Conservation (phyloP, 1,284 basidiomycete genomes). For the Ceratobasidium sp. region DNA sequence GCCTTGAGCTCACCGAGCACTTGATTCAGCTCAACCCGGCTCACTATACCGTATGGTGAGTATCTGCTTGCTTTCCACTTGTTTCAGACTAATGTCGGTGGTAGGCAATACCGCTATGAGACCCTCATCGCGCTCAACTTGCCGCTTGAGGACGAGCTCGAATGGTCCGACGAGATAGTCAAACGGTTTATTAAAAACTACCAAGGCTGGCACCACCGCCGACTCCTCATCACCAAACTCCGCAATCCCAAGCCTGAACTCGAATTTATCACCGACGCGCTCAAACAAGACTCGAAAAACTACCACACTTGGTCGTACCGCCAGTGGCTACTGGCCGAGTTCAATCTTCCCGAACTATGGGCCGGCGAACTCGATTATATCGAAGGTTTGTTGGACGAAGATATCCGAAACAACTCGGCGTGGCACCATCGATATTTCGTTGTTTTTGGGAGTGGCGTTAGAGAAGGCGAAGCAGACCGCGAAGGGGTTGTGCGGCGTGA, state of each 20-base stretch:
- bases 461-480: slow-evolving; percentile 70
- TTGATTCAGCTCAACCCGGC: slow-evolving; percentile 91
- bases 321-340: slow-evolving; percentile 90
- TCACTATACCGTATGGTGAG: slow-evolving; percentile 93
- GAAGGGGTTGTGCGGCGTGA: slow-evolving; percentile 73
- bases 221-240: slow-evolving; percentile 71
- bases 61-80: neutral
- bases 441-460: slow-evolving; percentile 77
- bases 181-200: slow-evolving; percentile 89
- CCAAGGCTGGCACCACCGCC: slow-evolving; percentile 97
- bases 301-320: slow-evolving; percentile 97
- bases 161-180: slow-evolving; percentile 86
- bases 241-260: slow-evolving; percentile 75
- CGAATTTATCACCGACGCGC: slow-evolving; percentile 77
- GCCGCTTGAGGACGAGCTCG: slow-evolving; percentile 80
- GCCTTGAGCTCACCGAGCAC: slow-evolving; percentile 84
- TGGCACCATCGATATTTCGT: slow-evolving; percentile 99
- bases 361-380: slow-evolving; percentile 80
- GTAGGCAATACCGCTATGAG: slow-evolving; percentile 92
- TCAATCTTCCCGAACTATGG: slow-evolving; percentile 81
- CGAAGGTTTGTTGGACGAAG: slow-evolving; percentile 78
- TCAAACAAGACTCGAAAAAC: slow-evolving; percentile 84
- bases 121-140: slow-evolving; percentile 77
- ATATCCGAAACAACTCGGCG: slow-evolving; percentile 95
- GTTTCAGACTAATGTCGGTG: slow-evolving; percentile 1